phyloP scores from a whole-genome alignment of 2,329 filamentous ascomycete genomes.

The Clarireedia sp. region DNA sequence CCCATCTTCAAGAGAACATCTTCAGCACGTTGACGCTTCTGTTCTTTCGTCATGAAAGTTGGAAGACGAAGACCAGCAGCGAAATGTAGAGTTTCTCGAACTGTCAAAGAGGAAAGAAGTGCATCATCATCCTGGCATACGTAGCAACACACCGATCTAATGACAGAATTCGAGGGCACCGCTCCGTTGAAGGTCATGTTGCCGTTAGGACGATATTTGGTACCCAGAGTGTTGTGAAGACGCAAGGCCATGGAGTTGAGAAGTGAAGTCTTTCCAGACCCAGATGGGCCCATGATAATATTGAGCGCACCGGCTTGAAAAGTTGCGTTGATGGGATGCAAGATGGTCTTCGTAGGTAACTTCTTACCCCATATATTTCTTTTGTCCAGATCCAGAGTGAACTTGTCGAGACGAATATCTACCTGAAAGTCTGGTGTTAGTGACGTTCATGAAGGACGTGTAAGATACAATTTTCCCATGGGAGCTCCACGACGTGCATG shows the following conservation, averaged over 20 bases:
- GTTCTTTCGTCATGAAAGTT: slow-evolving; percentile 57
- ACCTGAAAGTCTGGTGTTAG: slow-evolving; percentile 32
- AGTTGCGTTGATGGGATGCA: slow-evolving; percentile 57
- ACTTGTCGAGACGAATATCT: slow-evolving; percentile 56
- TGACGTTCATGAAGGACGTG: neutral
- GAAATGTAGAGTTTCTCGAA: slow-evolving; percentile 65
- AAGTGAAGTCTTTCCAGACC: slow-evolving; percentile 68
- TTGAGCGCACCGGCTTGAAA: slow-evolving; percentile 65
- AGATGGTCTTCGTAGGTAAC: slow-evolving; percentile 48
- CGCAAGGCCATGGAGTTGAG: slow-evolving; percentile 66
- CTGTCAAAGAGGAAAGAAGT: slow-evolving; percentile 64
- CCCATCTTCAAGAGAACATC: slow-evolving; percentile 68
- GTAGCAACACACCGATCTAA: slow-evolving; percentile 66
- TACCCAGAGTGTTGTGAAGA: slow-evolving; percentile 52
- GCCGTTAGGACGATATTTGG: slow-evolving; percentile 53
- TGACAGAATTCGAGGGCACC: slow-evolving; percentile 57
- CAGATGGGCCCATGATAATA: slow-evolving; percentile 73
- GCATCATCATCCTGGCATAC: slow-evolving; percentile 75
- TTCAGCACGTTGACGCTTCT: slow-evolving; percentile 62
- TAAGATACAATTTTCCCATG: too few relatives aligned
- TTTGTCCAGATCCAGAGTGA: slow-evolving; percentile 58
- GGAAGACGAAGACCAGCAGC: slow-evolving; percentile 65
- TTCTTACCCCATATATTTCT: slow-evolving; percentile 44
- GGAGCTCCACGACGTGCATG: too few relatives aligned
- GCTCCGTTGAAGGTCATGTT: slow-evolving; percentile 63